Conservation (phyloP, 2,329 filamentous ascomycete genomes). For the Cladosporium austrohemisphaericum region DNA sequence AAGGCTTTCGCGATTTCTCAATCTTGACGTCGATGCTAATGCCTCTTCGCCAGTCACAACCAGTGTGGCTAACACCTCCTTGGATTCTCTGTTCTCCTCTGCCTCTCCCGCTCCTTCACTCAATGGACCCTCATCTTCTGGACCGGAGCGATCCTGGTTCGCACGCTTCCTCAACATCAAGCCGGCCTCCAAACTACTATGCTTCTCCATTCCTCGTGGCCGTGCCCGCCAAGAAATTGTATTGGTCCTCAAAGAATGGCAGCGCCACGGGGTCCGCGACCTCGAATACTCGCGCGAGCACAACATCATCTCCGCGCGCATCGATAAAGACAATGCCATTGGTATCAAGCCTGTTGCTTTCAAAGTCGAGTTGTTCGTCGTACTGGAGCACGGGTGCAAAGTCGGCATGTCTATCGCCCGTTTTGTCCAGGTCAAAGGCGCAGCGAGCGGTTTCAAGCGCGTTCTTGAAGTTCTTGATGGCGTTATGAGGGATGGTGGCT, state of each 20-base stretch:
- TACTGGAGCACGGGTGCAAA: conserved; percentile 78
- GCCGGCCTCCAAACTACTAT: conserved; percentile 70
- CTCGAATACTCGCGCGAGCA: conserved; percentile 74
- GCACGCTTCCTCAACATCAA: conserved; percentile 86
- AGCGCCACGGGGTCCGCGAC: conserved; percentile 69
- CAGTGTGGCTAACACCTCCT: conserved; percentile 23
- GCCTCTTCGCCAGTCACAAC: conserved; percentile 21
- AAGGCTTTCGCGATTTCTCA: no score
- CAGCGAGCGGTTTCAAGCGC: conserved; percentile 80
- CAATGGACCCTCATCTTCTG: conserved; percentile 37
- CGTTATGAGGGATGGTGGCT: conserved; percentile 60
- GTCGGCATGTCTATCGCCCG: conserved; percentile 74
- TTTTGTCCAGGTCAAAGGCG: conserved; percentile 87
- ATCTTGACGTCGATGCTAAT: neutral
- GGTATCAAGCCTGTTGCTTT: conserved; percentile 85
- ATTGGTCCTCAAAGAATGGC: conserved; percentile 73
- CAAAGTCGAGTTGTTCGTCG: conserved; percentile 80
- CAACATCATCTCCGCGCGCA: conserved; percentile 74
- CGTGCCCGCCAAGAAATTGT: conserved; percentile 74
- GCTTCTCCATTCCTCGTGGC: conserved; percentile 68
- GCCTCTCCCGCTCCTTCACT: conserved; percentile 44
- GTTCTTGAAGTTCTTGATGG: conserved; percentile 73
- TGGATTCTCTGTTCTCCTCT: conserved; percentile 31
- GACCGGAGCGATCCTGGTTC: conserved; percentile 70
- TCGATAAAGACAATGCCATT: conserved; percentile 73